Percentiles rank a stretch among this genome's conserved stretches.
phyloP scores from a whole-genome alignment of 345 rosid genomes.

The Eutrema heterophyllum region DNA sequence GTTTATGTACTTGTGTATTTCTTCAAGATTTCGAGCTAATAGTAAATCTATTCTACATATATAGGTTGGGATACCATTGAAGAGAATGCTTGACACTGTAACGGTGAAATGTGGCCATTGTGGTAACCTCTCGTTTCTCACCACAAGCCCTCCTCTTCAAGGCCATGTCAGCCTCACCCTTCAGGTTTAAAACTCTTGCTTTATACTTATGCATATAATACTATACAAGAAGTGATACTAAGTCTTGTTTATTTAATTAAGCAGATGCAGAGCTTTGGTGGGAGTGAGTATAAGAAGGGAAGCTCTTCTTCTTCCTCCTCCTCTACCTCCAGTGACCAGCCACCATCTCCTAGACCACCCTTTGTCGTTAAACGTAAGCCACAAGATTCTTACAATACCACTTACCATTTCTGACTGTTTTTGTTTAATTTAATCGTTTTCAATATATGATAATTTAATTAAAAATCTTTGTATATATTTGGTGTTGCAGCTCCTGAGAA shows the following conservation, averaged over 20 bases:
- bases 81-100: slow-evolving; percentile 81
- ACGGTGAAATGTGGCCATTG: slow-evolving; percentile 98
- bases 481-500: slow-evolving; percentile 81
- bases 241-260: not conserved
- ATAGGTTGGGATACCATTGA: slow-evolving; percentile 95
- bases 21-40: not conserved
- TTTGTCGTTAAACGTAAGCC: slow-evolving; percentile 84
- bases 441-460: not conserved
- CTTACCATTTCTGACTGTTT: not conserved
- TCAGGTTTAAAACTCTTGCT: slow-evolving; percentile 37
- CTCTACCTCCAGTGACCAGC: slow-evolving; percentile 61
- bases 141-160: slow-evolving; percentile 80
- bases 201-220: not conserved
- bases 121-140: slow-evolving; percentile 87
- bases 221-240: not conserved
- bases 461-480: not conserved
- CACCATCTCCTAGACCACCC: slow-evolving; percentile 71
- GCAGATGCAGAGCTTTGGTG: slow-evolving; percentile 60
- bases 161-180: slow-evolving; percentile 61
- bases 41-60: not conserved
- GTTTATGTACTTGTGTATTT: not conserved
- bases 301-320: slow-evolving; percentile 68
- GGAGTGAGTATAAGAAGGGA: slow-evolving; percentile 52
- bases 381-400: not conserved
- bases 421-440: not conserved